Base-by-base conservation (phyloP, 306 rosid genomes). In the Sophora flavescens region DNA sequence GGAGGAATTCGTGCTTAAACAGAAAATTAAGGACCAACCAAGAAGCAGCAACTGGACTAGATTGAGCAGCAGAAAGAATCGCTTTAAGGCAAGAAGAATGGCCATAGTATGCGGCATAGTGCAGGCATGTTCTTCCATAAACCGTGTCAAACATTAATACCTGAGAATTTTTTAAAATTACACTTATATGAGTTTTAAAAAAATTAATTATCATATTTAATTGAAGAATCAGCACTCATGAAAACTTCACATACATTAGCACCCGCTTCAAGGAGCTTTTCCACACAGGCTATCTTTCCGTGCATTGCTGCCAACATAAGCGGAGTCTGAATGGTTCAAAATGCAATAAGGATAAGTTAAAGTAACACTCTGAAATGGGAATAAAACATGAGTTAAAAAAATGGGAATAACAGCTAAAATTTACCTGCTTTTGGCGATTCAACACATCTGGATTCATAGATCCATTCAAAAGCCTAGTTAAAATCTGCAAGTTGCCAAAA, bases 221-320 rank as follows among this genome's bases (percentile, higher is more conserved):
- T 36, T 42, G 4, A 15, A 51, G 5, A 78, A 56, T 14, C 39
- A 32, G 17, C 42, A 22, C 15, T 3, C 4, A 17, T 12, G 10
- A 54, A 71, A 80, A 54, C 22, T 41, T 70, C 14, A 68, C 88
- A 58, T 74, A 95, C 97, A 86, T 95, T 95, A 81, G 99, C 99
- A 82, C 96, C 99, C 0, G 79, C 87, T 84, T 92, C 90, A 70
- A 95, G 92, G 30, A 92, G 97, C 82, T 82, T 95, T 65, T 56
- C 78, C 47, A 95, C 88, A 66, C 97, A 95, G 32, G 89, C 81
- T 74, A 90, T 89, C 83, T 91, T 95, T 30, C 97, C 97, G 72
- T 91, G 90, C 99, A 95, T 95, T 83, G 99, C 95, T 63, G 98
- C 99, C 86, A 95, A 81, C 97, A 95, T 95, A 64, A 95, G 92